These are phyloP conservation scores for Chlorella sp. DNA, from an alignment of 139 green algal species.

Conservation along the genomic window DNA sequence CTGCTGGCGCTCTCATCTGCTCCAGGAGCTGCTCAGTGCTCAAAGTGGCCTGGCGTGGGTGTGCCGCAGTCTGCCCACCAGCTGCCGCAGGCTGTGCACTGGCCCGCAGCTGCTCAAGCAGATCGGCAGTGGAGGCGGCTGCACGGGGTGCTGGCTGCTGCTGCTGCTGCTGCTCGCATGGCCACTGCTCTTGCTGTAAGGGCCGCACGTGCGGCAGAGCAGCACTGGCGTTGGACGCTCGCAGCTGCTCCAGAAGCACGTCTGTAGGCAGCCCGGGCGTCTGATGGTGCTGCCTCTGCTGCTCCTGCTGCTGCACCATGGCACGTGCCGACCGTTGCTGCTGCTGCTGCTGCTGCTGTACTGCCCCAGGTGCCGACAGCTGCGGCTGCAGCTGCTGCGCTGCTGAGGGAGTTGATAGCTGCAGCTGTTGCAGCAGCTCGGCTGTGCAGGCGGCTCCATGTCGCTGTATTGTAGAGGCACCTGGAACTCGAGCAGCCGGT, in stretches of 20 bases:
- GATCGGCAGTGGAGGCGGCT: neutral
- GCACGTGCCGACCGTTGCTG: neutral
- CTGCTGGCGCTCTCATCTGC: neutral
- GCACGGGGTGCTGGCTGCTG: neutral
- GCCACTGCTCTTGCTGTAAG: neutral
- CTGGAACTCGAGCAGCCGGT: neutral
- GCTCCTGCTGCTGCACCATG: neutral
- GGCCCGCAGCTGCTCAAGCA: neutral
- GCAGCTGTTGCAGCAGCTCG: constrained; percentile 26
- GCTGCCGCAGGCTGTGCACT: neutral
- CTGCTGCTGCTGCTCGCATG: neutral
- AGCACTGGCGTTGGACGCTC: neutral
- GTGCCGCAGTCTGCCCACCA: neutral
- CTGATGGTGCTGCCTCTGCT: neutral
- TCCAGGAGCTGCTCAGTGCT: neutral
- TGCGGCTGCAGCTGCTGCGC: neutral
- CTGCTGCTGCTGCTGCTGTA: neutral
- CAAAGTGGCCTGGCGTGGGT: neutral
- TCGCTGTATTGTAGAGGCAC: too few relatives aligned
- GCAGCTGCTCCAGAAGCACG: neutral
- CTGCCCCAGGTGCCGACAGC: neutral
- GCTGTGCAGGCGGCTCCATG: too few relatives aligned
- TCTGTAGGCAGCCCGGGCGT: neutral
- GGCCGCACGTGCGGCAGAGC: neutral
- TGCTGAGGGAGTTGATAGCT: neutral